Evolutionary conservation across 2,329 filamentous ascomycete genomes (phyloP).

Genomic region (Penicillium sp.): DNA sequence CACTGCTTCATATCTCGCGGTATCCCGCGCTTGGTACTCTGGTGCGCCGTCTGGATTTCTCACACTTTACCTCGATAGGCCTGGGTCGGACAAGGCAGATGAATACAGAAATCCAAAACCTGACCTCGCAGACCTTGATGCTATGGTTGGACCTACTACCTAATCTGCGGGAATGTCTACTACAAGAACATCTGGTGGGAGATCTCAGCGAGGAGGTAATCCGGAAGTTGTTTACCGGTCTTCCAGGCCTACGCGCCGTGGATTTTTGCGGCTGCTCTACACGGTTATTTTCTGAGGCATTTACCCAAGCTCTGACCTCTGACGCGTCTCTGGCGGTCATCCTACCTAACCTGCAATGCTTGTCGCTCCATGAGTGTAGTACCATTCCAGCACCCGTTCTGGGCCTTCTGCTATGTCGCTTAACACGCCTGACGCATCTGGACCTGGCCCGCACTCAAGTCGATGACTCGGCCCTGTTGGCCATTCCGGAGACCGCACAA

Average conservation of each 20-base stretch:
- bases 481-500: conserved; percentile 66
- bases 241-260: conserved; percentile 63
- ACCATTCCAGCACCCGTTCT: conserved; percentile 66
- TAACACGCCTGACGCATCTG: conserved; percentile 68
- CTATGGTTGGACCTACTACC: conserved; percentile 70
- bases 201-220: conserved; percentile 69
- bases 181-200: conserved; percentile 79
- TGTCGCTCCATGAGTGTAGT: conserved; percentile 77
- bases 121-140: conserved; percentile 70
- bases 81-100: conserved; percentile 73
- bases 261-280: conserved; percentile 78
- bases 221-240: conserved; percentile 65
- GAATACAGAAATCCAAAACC: conserved; percentile 70
- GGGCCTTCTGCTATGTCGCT: conserved; percentile 67
- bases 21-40: conserved; percentile 70
- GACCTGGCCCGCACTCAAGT: conserved; percentile 77
- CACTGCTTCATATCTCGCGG: conserved; percentile 64
- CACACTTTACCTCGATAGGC: conserved; percentile 78
- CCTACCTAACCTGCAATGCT: conserved; percentile 59
- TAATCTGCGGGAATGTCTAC: conserved; percentile 72
- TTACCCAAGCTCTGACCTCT: conserved; percentile 54
- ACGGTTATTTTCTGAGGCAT: conserved; percentile 62
- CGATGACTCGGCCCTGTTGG: conserved; percentile 66
- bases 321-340: conserved; percentile 50
- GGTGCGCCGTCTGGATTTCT: conserved; percentile 77